These are phyloP conservation scores for Prunus davidiana DNA, from an alignment of 306 rosid genomes.

Conservation along the genomic window DNA sequence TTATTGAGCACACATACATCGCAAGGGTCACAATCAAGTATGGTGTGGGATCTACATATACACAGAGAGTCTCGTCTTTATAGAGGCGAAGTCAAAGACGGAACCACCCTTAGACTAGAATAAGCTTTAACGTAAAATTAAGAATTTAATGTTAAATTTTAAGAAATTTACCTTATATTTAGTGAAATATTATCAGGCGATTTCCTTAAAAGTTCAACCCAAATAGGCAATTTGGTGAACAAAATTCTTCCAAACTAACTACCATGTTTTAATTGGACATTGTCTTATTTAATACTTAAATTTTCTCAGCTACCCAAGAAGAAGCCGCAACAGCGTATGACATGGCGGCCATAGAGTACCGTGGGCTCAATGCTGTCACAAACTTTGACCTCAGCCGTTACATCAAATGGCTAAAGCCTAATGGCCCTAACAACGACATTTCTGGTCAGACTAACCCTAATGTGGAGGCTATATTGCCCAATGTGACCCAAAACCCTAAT, in stretches of 20 bases:
- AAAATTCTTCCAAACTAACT: neutral
- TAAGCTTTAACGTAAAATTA: no score
- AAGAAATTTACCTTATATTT: no score
- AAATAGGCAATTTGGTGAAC: no score
- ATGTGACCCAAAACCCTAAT: constrained; percentile 5
- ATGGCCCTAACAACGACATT: constrained; percentile 8
- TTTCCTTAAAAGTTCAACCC: no score
- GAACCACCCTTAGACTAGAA: no score
- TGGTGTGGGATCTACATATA: no score
- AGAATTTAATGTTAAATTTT: no score
- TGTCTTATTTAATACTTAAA: neutral
- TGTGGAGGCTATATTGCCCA: constrained; percentile 1
- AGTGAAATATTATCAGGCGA: no score
- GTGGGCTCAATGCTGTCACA: constrained; percentile 48
- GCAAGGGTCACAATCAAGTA: no score
- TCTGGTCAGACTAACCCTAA: constrained; percentile 4
- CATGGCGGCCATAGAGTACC: constrained; percentile 43
- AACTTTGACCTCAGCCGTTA: constrained; percentile 46
- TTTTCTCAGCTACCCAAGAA: constrained; percentile 37
- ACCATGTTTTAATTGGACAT: neutral
- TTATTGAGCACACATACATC: no score
- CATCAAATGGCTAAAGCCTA: constrained; percentile 45
- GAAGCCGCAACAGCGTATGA: constrained; percentile 47
- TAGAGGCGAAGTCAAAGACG: no score
- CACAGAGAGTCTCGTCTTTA: no score